Base-by-base conservation (phyloP, 2,329 filamentous ascomycete genomes). In the Lasiodiplodia sp. region DNA sequence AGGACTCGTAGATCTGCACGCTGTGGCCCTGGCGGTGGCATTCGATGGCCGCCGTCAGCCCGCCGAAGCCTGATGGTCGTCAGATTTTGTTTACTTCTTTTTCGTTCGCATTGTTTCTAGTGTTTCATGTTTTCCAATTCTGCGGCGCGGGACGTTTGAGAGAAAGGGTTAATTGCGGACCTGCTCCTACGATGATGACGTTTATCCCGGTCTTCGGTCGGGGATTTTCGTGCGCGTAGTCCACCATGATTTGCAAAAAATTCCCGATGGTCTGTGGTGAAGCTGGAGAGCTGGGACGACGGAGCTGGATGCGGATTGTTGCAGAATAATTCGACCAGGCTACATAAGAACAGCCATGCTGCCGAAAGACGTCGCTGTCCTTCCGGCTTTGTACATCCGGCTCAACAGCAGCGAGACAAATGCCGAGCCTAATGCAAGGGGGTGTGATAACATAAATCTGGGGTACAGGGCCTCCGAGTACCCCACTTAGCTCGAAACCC, bases 1-100 rank as follows among this genome's bases (percentile, higher is more conserved):
- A 89, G 0, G 84, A 82, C 72, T 89, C 87, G 74, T 88, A 88
- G 69, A 90, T 82, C 67, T 83, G 78, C 21, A 88, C 87, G 14
- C 82, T 79, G 74, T 89, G 88, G 18, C 88, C 88, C 71, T 89
- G 86, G 18, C 86, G 84, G 70, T 86, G 83, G 73, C 87, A 89
- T 77, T 90, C 88, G 70, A 90, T 88, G 52, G 88, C 88, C 21
- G 87, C 86, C 7, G 87, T 86, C 34, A 90, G 81, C 18, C 88
- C 88, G 47, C 86, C 88, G 69, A 90, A 89, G 23, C 88, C 88
- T 78, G 11, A 7, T 14, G 6, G 44, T 7, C 10, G 12, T 58
- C 31, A 49, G 21, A 60, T 51, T 70, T 7, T 44, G 38, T 28
- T 47, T 47, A 10, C 0, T 47, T 7, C 18, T 44, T 44, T 14